Percentiles rank a stretch among this genome's conserved stretches.
These are phyloP conservation scores for Cercospora zeina DNA, from an alignment of 2,329 filamentous ascomycete genomes.

Conservation along the genomic window DNA sequence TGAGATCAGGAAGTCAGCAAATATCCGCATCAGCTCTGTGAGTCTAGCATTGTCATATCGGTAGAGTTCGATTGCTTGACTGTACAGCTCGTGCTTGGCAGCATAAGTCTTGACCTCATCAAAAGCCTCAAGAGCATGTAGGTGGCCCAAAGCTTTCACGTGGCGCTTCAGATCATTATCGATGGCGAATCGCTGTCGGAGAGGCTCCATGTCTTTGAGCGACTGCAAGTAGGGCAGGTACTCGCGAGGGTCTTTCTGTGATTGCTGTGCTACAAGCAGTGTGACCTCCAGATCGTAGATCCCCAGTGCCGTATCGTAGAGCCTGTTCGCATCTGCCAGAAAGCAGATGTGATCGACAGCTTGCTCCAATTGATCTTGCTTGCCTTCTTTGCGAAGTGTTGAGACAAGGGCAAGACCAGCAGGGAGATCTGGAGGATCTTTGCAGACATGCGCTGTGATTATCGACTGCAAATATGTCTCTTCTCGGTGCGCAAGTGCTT, in stretches of 20 bases:
- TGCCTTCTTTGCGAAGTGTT: conserved; percentile 61
- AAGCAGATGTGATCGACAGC: conserved; percentile 98
- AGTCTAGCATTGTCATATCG: conserved; percentile 74
- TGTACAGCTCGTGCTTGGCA: conserved; percentile 76
- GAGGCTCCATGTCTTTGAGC: conserved; percentile 70
- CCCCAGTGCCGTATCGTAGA: conserved; percentile 87
- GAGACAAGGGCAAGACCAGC: conserved; percentile 80
- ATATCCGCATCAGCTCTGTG: conserved; percentile 69
- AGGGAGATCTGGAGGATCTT: conserved; percentile 83
- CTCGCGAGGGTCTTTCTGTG: conserved; percentile 90
- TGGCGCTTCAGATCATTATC: conserved; percentile 81
- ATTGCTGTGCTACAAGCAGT: conserved; percentile 88
- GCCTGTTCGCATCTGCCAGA: conserved; percentile 84
- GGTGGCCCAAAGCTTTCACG: conserved; percentile 72
- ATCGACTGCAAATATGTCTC: conserved; percentile 78
- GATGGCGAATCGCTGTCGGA: conserved; percentile 77
- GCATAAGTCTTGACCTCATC: conserved; percentile 77
- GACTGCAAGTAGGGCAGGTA: conserved; percentile 93
- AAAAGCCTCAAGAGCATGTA: conserved; percentile 72
- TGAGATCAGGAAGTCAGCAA: conserved; percentile 74
- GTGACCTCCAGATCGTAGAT: conserved; percentile 90
- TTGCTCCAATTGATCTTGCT: conserved; percentile 74
- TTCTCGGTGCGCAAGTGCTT: conserved; percentile 62
- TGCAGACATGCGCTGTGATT: conserved; percentile 93
- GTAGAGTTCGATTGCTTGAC: conserved; percentile 74